Evolutionary conservation across 2,329 filamentous ascomycete species (phyloP).

Genomic region (Juglanconis juglandina): DNA sequence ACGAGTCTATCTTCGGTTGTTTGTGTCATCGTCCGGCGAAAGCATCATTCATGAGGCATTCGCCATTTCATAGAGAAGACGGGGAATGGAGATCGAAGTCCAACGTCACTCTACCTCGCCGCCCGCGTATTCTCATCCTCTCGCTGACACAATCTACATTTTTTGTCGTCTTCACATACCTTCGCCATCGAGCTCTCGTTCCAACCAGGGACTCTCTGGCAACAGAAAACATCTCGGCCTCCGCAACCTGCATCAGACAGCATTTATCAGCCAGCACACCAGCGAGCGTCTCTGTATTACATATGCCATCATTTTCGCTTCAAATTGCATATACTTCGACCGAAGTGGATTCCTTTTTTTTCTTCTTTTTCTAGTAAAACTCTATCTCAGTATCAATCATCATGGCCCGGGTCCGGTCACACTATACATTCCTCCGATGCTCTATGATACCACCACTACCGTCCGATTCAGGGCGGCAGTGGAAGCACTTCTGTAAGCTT

Average conservation of each 20-base stretch:
- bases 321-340: conserved; percentile 15
- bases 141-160: background rate
- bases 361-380: background rate
- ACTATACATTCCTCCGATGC: conserved; percentile 14
- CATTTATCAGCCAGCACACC: background rate
- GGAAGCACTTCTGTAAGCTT: conserved; percentile 10
- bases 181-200: background rate
- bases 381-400: background rate
- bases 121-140: background rate
- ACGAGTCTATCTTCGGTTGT: background rate
- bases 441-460: conserved; percentile 16
- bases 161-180: background rate
- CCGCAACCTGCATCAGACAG: background rate
- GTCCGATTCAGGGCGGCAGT: conserved; percentile 3
- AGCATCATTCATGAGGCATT: conserved; percentile 1
- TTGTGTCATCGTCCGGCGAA: conserved; percentile 1
- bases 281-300: conserved; percentile 3
- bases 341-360: background rate
- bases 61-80: conserved; percentile 5
- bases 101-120: background rate
- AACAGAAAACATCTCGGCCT: background rate
- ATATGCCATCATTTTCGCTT: conserved; percentile 9
- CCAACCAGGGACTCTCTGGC: background rate
- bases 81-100: background rate
- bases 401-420: conserved; percentile 14